Base-by-base conservation (phyloP, 2,329 filamentous ascomycete genomes). In the Apiospora arundinis region DNA sequence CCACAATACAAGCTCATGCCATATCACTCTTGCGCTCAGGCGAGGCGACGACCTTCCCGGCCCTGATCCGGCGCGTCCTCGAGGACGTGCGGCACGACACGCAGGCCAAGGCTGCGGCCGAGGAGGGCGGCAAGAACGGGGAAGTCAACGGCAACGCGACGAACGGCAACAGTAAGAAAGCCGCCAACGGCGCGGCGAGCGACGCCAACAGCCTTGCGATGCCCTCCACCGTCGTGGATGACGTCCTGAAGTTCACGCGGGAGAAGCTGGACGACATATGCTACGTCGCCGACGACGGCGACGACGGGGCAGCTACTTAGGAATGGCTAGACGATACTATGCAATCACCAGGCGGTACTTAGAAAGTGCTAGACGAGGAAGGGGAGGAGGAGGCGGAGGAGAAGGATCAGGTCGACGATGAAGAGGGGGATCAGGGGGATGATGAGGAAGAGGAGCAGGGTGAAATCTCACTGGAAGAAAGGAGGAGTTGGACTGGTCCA, bases 1-100 rank as follows among this genome's bases (percentile, higher is more conserved):
- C 90, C 14, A 77, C 82, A 67, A 83, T 92, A 73, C 88, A 91
- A 76, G 80, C 82, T 70, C 89, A 91, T 80, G 90, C 90, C 49
- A 85, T 91, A 45, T 75, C 84, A 25, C 87, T 92, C 74, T 86
- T 92, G 32, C 90, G 90, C 73, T 87, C 85, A 63, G 89, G 89
- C 80, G 87, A 91, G 73, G 85, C 86, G 67, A 85, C 84, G 28
- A 90, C 86, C 6, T 92, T 91, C 78, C 89, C 89, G 1, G 85
- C 84, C n/a, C 87, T 92, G 42, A 85, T 92, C 73, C 82, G 83
- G 69, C 88, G 87, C 72, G 87, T 92, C 25, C 83, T 92, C 75
- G 88, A 91, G 72, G 90, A 92, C 78, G 86, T 92, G 70, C 86
- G 87, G 67, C 83, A 85, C 71, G 87, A 88, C 72, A 86, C 84